These are phyloP conservation scores for Gnomoniopsis sp. DNA, from an alignment of 2,329 filamentous ascomycete species.

Conservation along the genomic window DNA sequence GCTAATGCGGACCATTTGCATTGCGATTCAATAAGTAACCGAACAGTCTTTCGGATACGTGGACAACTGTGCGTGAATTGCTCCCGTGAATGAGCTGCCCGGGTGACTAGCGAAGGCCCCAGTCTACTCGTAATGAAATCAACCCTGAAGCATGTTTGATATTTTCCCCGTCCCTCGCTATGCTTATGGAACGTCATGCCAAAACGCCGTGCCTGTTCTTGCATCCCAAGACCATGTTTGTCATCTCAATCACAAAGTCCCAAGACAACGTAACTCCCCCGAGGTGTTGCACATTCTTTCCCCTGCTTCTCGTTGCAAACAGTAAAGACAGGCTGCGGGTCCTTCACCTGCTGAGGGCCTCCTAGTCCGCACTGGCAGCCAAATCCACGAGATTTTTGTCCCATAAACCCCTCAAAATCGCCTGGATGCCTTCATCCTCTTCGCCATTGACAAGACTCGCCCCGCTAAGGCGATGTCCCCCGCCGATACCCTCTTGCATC, in stretches of 20 bases:
- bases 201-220: background rate
- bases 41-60: too few relatives aligned
- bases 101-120: background rate
- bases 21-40: too few relatives aligned
- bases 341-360: background rate
- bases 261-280: background rate
- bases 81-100: background rate
- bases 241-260: too few relatives aligned
- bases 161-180: background rate
- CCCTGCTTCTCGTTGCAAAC: background rate
- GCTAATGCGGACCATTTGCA: too few relatives aligned
- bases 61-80: too few relatives aligned
- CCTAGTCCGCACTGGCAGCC: conserved; percentile 50
- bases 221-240: background rate
- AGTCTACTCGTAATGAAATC: background rate
- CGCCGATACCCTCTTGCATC: conserved; percentile 33
- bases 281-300: background rate
- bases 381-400: conserved; percentile 55
- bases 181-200: background rate
- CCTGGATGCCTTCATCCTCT: conserved; percentile 48
- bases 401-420: conserved; percentile 57
- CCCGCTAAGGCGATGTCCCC: conserved; percentile 37
- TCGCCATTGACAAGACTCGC: conserved; percentile 46
- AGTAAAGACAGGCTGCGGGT: background rate
- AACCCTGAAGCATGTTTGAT: background rate